phyloP scores from a whole-genome alignment of 495 filamentous ascomycete species.

The Platismatia glauca region DNA sequence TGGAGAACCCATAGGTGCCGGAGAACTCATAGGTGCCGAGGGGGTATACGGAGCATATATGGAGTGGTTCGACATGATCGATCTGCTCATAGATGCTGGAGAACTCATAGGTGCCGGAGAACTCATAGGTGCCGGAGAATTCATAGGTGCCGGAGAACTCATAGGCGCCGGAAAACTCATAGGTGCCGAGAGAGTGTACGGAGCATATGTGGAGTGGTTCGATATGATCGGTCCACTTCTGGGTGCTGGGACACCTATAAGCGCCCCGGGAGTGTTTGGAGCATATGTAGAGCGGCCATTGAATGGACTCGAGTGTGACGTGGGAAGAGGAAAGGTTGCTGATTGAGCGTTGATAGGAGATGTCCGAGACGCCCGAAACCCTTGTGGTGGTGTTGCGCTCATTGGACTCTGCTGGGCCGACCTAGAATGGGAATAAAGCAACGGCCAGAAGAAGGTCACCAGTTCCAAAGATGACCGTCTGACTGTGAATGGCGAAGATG shows the following conservation, averaged over 20 bases:
- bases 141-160: no score
- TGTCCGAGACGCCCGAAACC: slow-evolving; percentile 46
- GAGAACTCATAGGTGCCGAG: no score
- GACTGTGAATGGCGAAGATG: background rate
- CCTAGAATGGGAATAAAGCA: slow-evolving; percentile 28
- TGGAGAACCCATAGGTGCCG: no score
- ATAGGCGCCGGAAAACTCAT: slow-evolving; percentile 36
- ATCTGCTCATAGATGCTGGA: no score
- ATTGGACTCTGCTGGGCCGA: slow-evolving; percentile 52
- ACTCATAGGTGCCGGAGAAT: no score
- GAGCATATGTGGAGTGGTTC: slow-evolving; percentile 41
- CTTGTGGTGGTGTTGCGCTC: slow-evolving; percentile 39
- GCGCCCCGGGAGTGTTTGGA: slow-evolving; percentile 43
- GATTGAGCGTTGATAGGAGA: slow-evolving; percentile 43
- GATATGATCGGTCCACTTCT: no score
- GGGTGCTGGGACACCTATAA: no score
- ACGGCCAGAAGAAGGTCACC: background rate
- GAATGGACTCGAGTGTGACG: slow-evolving; percentile 33
- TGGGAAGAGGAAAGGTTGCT: slow-evolving; percentile 39
- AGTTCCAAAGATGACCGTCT: background rate
- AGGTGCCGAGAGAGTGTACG: slow-evolving; percentile 44
- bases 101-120: no score
- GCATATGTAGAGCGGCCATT: slow-evolving; percentile 40
- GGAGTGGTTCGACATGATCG: no score
- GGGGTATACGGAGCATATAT: no score